A percentile compares a stretch with the other conserved stretches of the same genome.
Conservation (phyloP, 169 alveolate species). For the Plasmodium vinckei region DNA sequence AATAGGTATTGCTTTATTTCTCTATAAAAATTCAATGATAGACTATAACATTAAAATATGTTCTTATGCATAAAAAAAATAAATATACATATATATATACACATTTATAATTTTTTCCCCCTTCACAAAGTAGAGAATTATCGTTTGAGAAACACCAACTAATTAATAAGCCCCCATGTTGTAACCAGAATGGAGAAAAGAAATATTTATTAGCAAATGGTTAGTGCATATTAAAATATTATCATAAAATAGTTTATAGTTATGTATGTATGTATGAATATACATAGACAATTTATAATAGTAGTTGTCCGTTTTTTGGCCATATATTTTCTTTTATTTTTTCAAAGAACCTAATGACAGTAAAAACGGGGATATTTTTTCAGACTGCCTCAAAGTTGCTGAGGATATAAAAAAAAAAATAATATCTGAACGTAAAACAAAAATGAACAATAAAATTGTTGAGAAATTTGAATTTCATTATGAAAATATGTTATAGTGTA, state of each 20-base stretch:
- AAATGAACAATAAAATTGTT: neutral
- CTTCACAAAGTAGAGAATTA: neutral
- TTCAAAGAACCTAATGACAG: slow-evolving; percentile 25
- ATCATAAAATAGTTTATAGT: too few relatives aligned
- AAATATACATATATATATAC: too few relatives aligned
- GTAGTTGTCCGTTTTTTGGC: neutral
- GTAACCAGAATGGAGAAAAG: neutral
- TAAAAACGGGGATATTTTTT: neutral
- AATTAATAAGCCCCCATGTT: neutral
- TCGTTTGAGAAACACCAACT: neutral
- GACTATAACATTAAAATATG: too few relatives aligned
- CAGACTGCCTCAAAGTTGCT: slow-evolving; percentile 28
- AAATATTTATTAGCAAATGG: neutral
- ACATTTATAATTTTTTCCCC: neutral
- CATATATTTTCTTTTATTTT: neutral
- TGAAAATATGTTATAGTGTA: too few relatives aligned
- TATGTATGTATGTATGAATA: too few relatives aligned
- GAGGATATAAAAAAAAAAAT: slow-evolving; percentile 34
- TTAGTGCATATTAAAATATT: neutral
- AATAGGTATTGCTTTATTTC: too few relatives aligned
- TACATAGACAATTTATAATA: neutral
- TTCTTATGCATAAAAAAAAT: too few relatives aligned
- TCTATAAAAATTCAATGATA: too few relatives aligned
- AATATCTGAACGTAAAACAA: slow-evolving; percentile 36
- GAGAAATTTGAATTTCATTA: too few relatives aligned